Conservation (phyloP, 2,329 filamentous ascomycete species). For the Chaetomiaceae sp. region DNA sequence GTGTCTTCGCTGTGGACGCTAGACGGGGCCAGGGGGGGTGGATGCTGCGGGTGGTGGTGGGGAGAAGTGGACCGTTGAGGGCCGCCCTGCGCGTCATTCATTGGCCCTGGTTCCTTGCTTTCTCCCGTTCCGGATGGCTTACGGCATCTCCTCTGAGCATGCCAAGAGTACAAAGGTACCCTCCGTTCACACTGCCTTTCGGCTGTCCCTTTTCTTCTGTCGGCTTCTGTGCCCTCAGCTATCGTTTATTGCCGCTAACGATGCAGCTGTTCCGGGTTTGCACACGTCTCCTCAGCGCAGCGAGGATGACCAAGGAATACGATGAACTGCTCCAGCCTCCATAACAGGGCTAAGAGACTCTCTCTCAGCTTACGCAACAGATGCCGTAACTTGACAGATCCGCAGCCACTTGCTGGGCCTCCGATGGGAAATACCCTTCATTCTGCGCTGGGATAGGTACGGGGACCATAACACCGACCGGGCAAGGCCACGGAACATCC, state of each 20-base stretch:
- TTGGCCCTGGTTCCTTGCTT: slow-evolving; percentile 18
- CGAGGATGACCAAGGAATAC: background rate
- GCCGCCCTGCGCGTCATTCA: slow-evolving; percentile 2
- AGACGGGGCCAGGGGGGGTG: background rate
- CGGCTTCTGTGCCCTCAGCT: slow-evolving; percentile 26
- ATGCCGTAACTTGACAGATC: background rate
- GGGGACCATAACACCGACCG: background rate
- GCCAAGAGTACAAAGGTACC: background rate
- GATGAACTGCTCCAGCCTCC: slow-evolving; percentile 6
- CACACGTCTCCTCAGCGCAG: background rate
- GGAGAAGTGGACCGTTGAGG: slow-evolving; percentile 12
- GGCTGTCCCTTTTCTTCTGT: slow-evolving; percentile 26
- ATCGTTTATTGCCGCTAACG: slow-evolving; percentile 9
- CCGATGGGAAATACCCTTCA: background rate
- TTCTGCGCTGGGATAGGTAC: background rate
- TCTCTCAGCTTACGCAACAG: background rate
- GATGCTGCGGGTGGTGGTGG: slow-evolving; percentile 16
- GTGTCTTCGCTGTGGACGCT: background rate
- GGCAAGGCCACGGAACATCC: slow-evolving; percentile 2
- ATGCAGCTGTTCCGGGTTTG: slow-evolving; percentile 17
- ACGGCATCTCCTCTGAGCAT: slow-evolving; percentile 23
- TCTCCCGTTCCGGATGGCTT: slow-evolving; percentile 23
- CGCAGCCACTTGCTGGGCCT: slow-evolving; percentile 1
- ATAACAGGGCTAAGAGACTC: background rate
- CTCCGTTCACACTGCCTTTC: background rate